Percentiles rank a stretch among this genome's conserved stretches.
Evolutionary conservation across 495 filamentous ascomycete genomes (phyloP).

Genomic region (Hyaloscypha variabilis): DNA sequence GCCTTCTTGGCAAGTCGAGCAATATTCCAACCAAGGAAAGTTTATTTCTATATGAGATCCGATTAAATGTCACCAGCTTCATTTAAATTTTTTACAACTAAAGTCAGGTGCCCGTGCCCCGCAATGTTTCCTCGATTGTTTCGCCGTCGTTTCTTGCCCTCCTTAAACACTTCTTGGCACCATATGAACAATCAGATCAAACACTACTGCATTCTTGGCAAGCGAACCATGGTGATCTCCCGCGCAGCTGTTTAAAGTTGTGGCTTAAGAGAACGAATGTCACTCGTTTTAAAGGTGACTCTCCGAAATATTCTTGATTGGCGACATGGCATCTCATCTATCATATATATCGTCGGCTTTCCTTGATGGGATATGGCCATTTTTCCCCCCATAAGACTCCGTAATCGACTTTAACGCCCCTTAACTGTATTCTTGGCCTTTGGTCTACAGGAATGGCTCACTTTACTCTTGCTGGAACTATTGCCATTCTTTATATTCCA

Average conservation of each 20-base stretch:
- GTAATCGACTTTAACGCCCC: not conserved
- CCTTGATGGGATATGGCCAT: not conserved
- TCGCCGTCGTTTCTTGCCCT: not conserved
- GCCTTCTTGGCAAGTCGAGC: not conserved
- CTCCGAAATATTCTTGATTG: not conserved
- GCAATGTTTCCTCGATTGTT: not conserved
- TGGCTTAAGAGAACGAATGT: not conserved
- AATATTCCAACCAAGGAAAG: not conserved
- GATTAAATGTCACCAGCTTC: conserved; percentile 1
- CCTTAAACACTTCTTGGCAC: not conserved
- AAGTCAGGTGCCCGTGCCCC: conserved; percentile 2
- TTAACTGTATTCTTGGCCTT: conserved; percentile 1
- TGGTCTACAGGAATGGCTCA: conserved; percentile 22
- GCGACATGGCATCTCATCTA: not conserved
- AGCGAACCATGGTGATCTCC: not conserved
- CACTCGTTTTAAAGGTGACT: not conserved
- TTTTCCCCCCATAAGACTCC: not conserved
- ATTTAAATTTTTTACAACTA: not conserved
- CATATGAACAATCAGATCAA: not conserved
- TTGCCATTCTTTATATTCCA: conserved; percentile 17
- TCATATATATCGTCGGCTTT: not conserved
- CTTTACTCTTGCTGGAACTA: conserved; percentile 15
- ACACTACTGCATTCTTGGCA: not conserved
- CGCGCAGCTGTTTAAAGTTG: not conserved
- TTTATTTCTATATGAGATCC: not conserved